phyloP scores from a whole-genome alignment of 306 rosid genomes.

The Castanospermum australe region DNA sequence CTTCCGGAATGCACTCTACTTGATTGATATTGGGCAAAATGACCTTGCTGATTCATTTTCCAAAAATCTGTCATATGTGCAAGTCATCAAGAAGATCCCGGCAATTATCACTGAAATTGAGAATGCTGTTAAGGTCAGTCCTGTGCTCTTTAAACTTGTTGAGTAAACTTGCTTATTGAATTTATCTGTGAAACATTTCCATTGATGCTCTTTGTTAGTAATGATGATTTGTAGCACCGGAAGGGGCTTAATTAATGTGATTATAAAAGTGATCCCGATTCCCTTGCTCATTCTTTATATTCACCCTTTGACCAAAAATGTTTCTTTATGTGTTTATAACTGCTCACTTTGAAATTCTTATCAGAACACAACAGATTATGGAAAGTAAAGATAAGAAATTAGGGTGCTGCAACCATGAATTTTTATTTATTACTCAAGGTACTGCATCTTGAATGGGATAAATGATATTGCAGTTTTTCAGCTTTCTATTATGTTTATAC shows the following conservation, averaged over 20 bases:
- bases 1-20: slow-evolving; percentile 74
- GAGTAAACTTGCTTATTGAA: background rate
- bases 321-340: background rate
- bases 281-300: background rate
- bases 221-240: background rate
- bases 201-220: background rate
- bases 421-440: too few species aligned
- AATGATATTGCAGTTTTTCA: background rate
- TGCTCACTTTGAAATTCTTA: slow-evolving; percentile 13
- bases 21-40: slow-evolving; percentile 94
- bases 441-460: background rate
- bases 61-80: slow-evolving; percentile 52
- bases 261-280: background rate
- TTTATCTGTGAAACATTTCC: background rate
- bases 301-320: background rate
- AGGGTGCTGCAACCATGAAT: too few species aligned
- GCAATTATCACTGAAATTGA: slow-evolving; percentile 57
- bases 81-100: slow-evolving; percentile 68
- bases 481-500: background rate
- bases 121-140: slow-evolving; percentile 62
- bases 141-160: background rate
- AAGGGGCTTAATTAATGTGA: background rate
- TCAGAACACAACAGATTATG: background rate
- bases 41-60: slow-evolving; percentile 78
- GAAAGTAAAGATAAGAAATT: background rate